A percentile compares a stretch with the other conserved stretches of the same genome.
Conservation (phyloP, 1,284 basidiomycete genomes). For the Naganishia sp. region DNA sequence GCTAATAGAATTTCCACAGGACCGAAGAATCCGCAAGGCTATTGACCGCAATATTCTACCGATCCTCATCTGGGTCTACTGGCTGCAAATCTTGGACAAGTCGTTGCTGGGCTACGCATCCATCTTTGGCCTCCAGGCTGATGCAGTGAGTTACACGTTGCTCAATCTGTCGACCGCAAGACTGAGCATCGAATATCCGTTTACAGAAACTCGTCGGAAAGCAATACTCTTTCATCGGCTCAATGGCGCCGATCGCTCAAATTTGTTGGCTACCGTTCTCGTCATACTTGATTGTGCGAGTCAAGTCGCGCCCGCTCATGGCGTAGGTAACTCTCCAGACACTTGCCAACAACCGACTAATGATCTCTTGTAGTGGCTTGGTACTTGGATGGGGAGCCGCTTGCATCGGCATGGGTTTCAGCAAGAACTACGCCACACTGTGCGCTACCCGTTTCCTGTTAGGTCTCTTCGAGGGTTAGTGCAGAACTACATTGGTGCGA, state of each 20-base stretch:
- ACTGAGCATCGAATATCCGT: background rate
- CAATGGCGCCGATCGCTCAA: constrained; percentile 48
- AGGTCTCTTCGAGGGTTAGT: constrained; percentile 50
- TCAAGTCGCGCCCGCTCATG: constrained; percentile 48
- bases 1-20: background rate
- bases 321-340: constrained; percentile 43
- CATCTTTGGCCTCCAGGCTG: constrained; percentile 40
- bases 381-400: constrained; percentile 31
- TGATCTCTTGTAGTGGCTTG: background rate
- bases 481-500: background rate
- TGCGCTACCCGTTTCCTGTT: constrained; percentile 50
- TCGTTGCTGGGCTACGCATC: constrained; percentile 36
- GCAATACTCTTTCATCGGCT: constrained; percentile 46
- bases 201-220: constrained; percentile 36
- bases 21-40: constrained; percentile 25
- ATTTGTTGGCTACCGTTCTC: constrained; percentile 52
- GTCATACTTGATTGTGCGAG: constrained; percentile 49
- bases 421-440: constrained; percentile 39
- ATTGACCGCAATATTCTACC: constrained; percentile 34
- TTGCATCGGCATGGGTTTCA: constrained; percentile 28
- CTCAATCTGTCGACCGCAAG: background rate
- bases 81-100: constrained; percentile 50
- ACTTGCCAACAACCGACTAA: background rate
- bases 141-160: constrained; percentile 31
- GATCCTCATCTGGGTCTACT: constrained; percentile 47